Base-by-base conservation (phyloP, 805 yeast species). In the Kazachstania taianensis region DNA sequence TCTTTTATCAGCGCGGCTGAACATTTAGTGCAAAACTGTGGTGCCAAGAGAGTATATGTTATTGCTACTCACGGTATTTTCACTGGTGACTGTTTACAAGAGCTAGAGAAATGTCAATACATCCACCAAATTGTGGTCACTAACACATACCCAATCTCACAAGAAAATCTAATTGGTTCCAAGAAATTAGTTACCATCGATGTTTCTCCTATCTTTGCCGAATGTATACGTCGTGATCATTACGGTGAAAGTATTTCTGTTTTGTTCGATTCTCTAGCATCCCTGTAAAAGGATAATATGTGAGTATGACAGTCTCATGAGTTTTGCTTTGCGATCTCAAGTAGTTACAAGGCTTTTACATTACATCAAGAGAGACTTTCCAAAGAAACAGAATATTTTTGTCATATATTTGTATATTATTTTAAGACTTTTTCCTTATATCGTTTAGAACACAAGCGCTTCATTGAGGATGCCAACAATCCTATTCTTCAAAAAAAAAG, bases 1-100 rank as follows among this genome's bases (percentile, higher is more conserved):
- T 77, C 94, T 7, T 89, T 87, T 56, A 81, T 92, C 44, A 89
- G 96, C 20, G 98, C 98, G 29, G 98, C 99, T 23, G 99, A 92
- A 64, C 98, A 92, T 64, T 75, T 94, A 58, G 74, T 94, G 46
- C 69, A 83, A 61, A 89, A 87, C 61, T 92, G 99, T 65, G 98
- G 98, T 39, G 98, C 99, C 41, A 81, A 78, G 50, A 71, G 75
- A 40, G 96, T 92, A 19, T 83, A 81, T 50, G 76, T 92, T 17
- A 77, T 92, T 41, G 97, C 96, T 12, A 89, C 97, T 4, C 99
- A 92, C 55, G 99, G 98, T 46, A 73, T 89, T 29, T 89, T 92
- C 63, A 77, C 85, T 45, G 94, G 84, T 48, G 78, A 78, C 45
- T 85, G 95, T 51, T 68, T 92, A 37, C 94, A 84, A 52, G 73